A percentile compares a stretch with the other conserved stretches of the same genome.
Conservation (phyloP, 768 basidiomycete genomes). For the Mycena kentingensis region DNA sequence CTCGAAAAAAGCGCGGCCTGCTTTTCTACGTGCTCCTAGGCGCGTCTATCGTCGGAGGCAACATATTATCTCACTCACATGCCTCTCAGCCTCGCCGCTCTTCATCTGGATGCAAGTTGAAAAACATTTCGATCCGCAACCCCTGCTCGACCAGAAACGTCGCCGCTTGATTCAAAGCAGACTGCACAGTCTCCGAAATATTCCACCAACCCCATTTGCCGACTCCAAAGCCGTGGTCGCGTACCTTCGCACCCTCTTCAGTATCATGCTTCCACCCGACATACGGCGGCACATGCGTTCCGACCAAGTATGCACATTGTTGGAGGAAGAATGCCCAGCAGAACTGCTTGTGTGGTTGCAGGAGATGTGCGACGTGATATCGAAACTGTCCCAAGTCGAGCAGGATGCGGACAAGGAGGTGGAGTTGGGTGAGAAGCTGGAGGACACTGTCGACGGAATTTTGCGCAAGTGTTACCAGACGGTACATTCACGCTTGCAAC, state of each 20-base stretch:
- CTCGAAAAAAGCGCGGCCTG: not conserved
- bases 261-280: conserved; percentile 16
- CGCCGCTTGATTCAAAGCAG: conserved; percentile 9
- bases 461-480: conserved; percentile 7
- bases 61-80: not conserved
- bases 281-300: conserved; percentile 1
- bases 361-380: conserved; percentile 4
- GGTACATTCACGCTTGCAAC: conserved; percentile 4
- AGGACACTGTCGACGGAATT: conserved; percentile 13
- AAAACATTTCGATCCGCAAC: conserved; percentile 14
- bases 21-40: conserved; percentile 12
- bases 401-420: conserved; percentile 3
- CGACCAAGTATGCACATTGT: conserved; percentile 5
- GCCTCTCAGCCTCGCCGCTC: conserved; percentile 9
- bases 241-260: conserved; percentile 14
- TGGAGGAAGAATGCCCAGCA: conserved; percentile 14
- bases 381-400: conserved; percentile 2
- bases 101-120: conserved; percentile 22
- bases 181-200: conserved; percentile 7
- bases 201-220: not conserved
- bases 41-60: not conserved
- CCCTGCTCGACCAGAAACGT: conserved; percentile 20
- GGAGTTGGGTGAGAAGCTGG: conserved; percentile 10
- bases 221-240: conserved; percentile 10
- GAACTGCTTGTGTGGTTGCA: conserved; percentile 10